Conservation (phyloP, 768 basidiomycete species). For the Lepiota venenata region DNA sequence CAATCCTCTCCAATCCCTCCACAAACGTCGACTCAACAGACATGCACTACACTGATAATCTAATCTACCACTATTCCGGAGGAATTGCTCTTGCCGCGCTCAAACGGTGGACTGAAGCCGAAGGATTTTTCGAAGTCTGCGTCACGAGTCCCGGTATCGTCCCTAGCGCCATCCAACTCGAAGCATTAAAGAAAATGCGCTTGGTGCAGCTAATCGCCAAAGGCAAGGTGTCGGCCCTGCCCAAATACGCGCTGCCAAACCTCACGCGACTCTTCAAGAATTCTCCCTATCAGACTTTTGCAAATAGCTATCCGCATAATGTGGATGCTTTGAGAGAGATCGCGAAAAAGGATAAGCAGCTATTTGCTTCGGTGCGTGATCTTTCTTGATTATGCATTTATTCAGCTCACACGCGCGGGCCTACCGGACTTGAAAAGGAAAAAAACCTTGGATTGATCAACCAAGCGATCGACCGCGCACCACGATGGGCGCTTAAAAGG, state of each 20-base stretch:
- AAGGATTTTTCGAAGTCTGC: conserved; percentile 79
- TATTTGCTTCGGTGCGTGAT: conserved; percentile 49
- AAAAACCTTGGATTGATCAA: conserved; percentile 67
- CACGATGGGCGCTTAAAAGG: conserved; percentile 75
- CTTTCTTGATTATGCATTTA: background rate
- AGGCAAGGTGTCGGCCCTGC: conserved; percentile 66
- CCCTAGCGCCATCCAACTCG: conserved; percentile 72
- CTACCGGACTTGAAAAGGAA: conserved; percentile 44
- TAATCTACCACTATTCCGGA: conserved; percentile 83
- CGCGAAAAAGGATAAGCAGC: conserved; percentile 49
- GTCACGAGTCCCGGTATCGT: conserved; percentile 56
- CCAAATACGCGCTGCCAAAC: conserved; percentile 68
- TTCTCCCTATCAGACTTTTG: conserved; percentile 62
- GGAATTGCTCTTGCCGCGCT: conserved; percentile 67
- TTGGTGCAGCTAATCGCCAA: conserved; percentile 76
- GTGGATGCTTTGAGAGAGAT: conserved; percentile 40
- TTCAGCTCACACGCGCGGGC: background rate
- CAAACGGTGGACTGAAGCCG: conserved; percentile 65
- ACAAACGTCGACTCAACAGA: conserved; percentile 66
- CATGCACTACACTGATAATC: conserved; percentile 72
- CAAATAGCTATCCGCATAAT: conserved; percentile 63
- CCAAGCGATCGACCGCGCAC: conserved; percentile 65
- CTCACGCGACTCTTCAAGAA: conserved; percentile 62
- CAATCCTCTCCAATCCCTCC: conserved; percentile 61
- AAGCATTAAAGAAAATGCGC: conserved; percentile 81